Base-by-base conservation (phyloP, 2,329 filamentous ascomycete species). In the Xylaria digitata region DNA sequence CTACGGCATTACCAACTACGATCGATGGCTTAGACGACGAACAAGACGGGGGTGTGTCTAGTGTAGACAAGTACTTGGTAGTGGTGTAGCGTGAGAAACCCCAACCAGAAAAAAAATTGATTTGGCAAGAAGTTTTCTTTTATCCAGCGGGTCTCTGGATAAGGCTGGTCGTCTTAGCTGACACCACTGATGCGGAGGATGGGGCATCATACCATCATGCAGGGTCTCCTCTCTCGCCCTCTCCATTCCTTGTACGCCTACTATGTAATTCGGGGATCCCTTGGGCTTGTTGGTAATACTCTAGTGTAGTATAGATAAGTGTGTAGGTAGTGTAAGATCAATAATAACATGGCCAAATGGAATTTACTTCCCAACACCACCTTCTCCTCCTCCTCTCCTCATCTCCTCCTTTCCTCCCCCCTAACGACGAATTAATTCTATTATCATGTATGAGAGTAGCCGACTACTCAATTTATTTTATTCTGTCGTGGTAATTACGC, bases 161-260 rank as follows among this genome's bases (percentile, higher is more conserved):
- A 70, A 71, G 67, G 65, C 65, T 70, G 67, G 46, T 58, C 52
- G 42, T 70, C 65, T 71, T 76, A 75, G 73, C 69, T 70, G 71
- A 74, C 76, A 76, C 76, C 76, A 78, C 75, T 75, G 76, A 77
- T 77, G 76, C 74, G 74, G 75, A 75, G 74, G 73, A 75, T 75
- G 71, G 70, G 73, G 68, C 69, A 72, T 65, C 66, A 68, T 68
- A 72, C 74, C 69, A 70, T 69, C 72, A 78, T 77, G 76, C 76
- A 78, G 76, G 76, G 76, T 76, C 76, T 77, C 66, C 71, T 68
- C 65, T 67, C 45, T 69, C 54, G 7, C 48, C 58, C 58, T 67
- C 66, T 66, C 61, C 66, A 57, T 26, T 42, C 53, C 23, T 37
- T 23, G 37, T 56, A 40, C 13, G 37, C 37, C 13, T 15, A 15